Evolutionary conservation across 73 alveolate species (phyloP), one percentile per base, ranked within the genome.

Genomic region (Paraurostyla sp.): DNA sequence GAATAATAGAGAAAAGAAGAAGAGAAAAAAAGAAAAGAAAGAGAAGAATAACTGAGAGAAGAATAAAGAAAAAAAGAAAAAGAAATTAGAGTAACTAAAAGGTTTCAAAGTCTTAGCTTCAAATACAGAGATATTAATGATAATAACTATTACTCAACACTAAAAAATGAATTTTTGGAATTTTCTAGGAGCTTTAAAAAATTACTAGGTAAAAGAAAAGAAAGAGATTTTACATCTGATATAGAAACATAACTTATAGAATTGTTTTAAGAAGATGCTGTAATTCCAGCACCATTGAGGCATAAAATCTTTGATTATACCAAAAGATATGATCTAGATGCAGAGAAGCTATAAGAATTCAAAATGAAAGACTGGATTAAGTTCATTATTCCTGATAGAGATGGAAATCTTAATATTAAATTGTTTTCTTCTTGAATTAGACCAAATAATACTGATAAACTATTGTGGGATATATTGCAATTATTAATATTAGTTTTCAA

Each of bases 291-390:
- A 9, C 27, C 22, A 60, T 29, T 29, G 4, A 25, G 78, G 27
- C 40, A 60, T 16, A 6, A 60, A 9, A 23, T 60, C 9, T 30
- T 16, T 25, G 32, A 60, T 13, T 3, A 16, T 3, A 13, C 32
- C 3, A 18, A 27, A 9, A 60, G 25, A 9, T 27, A 29, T 29
- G 50, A 60, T 27, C 15, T 18, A 27, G 78, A 60, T 25, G 22
- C 13, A 20, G 3, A 60, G 13, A 23, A 60, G 7, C 22, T 60
- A 11, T 20, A 33, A 30, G 7, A 6, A 60, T 60, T 60, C 78
- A 60, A 60, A 60, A 60, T 60, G 78, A 60, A 60, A 27, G 78
- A 60, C 15, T 60, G 78, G 78, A 25, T 60, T 9, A 60, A 27
- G n/a, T 9, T 9, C 3, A 23, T 60, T 27, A 27, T 60, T 27